Evolutionary conservation across 2,329 filamentous ascomycete genomes (phyloP).

Genomic region (Zasmidium citrigriseum): DNA sequence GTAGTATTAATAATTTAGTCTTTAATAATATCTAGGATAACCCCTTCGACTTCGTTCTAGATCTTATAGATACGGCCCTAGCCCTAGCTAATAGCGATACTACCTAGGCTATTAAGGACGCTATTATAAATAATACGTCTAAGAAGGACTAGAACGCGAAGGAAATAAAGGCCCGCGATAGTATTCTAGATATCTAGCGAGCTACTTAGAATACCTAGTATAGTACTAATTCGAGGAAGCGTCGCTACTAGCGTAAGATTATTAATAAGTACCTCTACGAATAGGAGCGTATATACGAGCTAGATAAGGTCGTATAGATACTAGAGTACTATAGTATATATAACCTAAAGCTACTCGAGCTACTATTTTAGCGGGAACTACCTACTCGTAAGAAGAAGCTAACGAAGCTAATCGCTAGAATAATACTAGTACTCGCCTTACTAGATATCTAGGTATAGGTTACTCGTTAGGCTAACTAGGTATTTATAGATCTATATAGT

Average conservation of each 20-base stretch:
- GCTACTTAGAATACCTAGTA: not conserved
- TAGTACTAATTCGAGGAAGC: not conserved
- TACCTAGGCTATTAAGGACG: not conserved
- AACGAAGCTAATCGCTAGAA: not conserved
- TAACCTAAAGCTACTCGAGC: not conserved
- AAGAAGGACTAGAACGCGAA: not conserved
- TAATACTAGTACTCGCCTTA: not conserved
- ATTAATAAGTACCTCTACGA: not conserved
- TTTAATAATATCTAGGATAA: not conserved
- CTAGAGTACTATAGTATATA: not conserved
- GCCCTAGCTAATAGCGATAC: not conserved
- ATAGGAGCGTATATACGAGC: not conserved
- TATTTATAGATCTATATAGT: not conserved
- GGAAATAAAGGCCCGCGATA: not conserved
- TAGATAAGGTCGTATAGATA: not conserved
- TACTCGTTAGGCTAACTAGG: not conserved
- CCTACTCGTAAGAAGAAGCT: not conserved
- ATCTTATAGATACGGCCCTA: not conserved
- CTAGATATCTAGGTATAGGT: not conserved
- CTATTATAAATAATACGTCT: not conserved
- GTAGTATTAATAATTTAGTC: not conserved
- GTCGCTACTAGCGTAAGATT: not conserved
- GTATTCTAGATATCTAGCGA: not conserved
- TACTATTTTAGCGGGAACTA: not conserved
- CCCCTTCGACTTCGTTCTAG: too few species aligned